Conservation (phyloP, 768 basidiomycete species). For the Plicaturopsis crispa region DNA sequence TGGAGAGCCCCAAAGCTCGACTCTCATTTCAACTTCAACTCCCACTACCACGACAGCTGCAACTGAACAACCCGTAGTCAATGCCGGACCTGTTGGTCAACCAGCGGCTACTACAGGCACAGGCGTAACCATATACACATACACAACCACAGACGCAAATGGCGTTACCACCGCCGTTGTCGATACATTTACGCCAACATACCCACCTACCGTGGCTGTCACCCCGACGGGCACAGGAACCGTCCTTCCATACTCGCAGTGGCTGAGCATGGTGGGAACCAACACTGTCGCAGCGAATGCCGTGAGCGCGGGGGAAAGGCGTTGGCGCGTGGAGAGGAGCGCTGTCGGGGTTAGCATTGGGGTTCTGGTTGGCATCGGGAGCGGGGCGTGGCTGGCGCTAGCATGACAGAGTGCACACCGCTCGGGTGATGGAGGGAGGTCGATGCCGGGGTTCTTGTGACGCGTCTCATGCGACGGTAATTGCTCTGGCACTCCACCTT, state of each 20-base stretch:
- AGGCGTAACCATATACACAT: slow-evolving; percentile 6
- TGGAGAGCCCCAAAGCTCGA: slow-evolving; percentile 7
- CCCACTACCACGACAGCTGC: not conserved
- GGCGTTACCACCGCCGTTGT: slow-evolving; percentile 2
- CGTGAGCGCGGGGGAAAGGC: no score
- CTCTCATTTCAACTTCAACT: slow-evolving; percentile 1
- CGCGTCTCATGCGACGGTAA: no score
- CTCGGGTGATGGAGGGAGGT: no score
- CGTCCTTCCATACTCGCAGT: slow-evolving; percentile 3
- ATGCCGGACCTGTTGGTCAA: slow-evolving; percentile 2
- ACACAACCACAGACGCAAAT: slow-evolving; percentile 4
- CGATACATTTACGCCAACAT: slow-evolving; percentile 5
- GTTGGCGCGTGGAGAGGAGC: no score
- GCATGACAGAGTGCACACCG: no score
- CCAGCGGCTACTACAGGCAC: slow-evolving; percentile 2
- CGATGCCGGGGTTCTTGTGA: no score
- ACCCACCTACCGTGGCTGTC: not conserved
- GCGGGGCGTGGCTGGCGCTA: no score
- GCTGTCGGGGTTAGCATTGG: no score
- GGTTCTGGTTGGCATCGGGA: no score
- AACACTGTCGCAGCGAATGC: no score
- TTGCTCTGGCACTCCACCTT: no score
- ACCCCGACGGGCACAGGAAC: slow-evolving; percentile 4
- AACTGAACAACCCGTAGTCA: slow-evolving; percentile 2
- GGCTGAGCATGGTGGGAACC: slow-evolving; percentile 4